These are phyloP conservation scores for Dictyostelium purpureum DNA, from an alignment of 78 protist species.

Conservation along the genomic window DNA sequence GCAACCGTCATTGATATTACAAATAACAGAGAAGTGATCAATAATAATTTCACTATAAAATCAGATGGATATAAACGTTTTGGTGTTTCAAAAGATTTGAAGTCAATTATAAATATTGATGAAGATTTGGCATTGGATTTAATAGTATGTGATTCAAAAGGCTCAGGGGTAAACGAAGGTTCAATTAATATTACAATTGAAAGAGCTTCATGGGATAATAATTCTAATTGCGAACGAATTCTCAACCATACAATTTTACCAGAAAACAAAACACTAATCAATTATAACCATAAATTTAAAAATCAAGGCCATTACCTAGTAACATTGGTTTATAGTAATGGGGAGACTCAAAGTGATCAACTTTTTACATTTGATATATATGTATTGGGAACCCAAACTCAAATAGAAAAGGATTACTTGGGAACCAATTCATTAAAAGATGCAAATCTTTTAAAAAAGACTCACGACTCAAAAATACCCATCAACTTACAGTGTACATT, in stretches of 20 bases:
- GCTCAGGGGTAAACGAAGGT: background rate
- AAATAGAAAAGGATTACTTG: slow-evolving; percentile 28
- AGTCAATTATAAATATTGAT: background rate
- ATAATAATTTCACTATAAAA: background rate
- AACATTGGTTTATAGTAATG: background rate
- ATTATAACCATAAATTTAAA: background rate
- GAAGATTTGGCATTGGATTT: background rate
- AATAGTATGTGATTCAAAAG: background rate
- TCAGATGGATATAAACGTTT: background rate
- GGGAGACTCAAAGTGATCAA: background rate
- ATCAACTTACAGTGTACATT: too few species aligned
- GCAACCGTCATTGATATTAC: background rate
- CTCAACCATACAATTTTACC: background rate
- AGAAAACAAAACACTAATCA: background rate
- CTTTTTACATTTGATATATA: background rate
- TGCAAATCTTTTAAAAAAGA: too few species aligned
- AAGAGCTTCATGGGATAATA: slow-evolving; percentile 35
- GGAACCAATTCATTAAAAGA: too few species aligned
- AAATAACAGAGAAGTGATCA: slow-evolving; percentile 3
- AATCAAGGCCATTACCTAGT: background rate
- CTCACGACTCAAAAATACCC: too few species aligned
- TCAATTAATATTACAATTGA: background rate
- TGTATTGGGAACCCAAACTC: slow-evolving; percentile 50
- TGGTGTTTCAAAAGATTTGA: background rate
- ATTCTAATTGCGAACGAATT: background rate